A percentile compares a stretch with the other conserved stretches of the same genome.
phyloP scores from a whole-genome alignment of 2,329 filamentous ascomycete species.

The Phyllosticta citriasiana region DNA sequence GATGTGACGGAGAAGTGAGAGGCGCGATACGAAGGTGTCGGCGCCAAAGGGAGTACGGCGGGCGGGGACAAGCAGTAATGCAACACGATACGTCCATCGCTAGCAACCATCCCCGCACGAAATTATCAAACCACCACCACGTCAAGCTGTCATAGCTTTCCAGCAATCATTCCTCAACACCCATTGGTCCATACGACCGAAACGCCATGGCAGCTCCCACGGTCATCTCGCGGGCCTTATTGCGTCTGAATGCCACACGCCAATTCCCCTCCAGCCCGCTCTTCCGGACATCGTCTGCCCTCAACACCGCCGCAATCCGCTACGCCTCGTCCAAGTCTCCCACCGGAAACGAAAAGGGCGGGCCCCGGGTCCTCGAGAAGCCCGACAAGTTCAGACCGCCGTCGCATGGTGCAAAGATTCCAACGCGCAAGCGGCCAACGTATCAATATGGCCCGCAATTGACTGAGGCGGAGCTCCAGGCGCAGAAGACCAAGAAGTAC shows the following conservation, averaged over 20 bases:
- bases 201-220: slow-evolving; percentile 22
- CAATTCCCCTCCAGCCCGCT: slow-evolving; percentile 15
- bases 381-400: slow-evolving; percentile 85
- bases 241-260: not conserved
- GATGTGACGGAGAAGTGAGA: too few relatives aligned
- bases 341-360: slow-evolving; percentile 25
- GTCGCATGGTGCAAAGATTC: slow-evolving; percentile 68
- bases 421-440: slow-evolving; percentile 44
- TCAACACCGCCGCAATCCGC: slow-evolving; percentile 12
- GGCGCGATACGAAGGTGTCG: too few relatives aligned
- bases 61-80: not conserved
- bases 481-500: slow-evolving; percentile 63
- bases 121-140: not conserved
- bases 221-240: slow-evolving; percentile 26
- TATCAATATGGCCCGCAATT: slow-evolving; percentile 67
- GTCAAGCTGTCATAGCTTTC: not conserved
- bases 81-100: not conserved
- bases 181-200: not conserved
- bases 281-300: slow-evolving; percentile 7
- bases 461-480: slow-evolving; percentile 53
- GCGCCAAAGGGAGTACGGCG: not conserved
- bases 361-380: slow-evolving; percentile 61
- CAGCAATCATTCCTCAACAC: not conserved
- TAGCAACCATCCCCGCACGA: not conserved
- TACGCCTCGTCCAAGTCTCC: not conserved